Conservation (phyloP, 768 basidiomycete species). For the Pleurotus cornucopiae region DNA sequence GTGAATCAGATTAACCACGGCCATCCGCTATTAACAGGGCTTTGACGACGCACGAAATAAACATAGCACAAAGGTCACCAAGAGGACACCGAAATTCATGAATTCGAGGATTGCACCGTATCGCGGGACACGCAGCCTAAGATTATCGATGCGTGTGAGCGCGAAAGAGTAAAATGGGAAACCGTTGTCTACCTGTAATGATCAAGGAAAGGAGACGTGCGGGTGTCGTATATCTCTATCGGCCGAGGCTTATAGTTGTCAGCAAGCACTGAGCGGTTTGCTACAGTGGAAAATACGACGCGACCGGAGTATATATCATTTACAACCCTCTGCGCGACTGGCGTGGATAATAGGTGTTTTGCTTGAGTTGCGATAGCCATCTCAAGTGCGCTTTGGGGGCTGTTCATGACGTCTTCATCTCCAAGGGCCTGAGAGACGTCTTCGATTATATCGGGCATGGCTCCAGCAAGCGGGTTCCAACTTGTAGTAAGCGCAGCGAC, state of each 20-base stretch:
- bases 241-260: conserved; percentile 85
- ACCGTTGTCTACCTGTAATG: conserved; percentile 60
- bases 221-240: conserved; percentile 69
- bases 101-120: conserved; percentile 80
- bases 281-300: conserved; percentile 59
- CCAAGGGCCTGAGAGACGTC: conserved; percentile 58
- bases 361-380: conserved; percentile 86
- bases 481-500: conserved; percentile 74
- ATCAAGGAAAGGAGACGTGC: conserved; percentile 69
- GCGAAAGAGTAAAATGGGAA: neutral
- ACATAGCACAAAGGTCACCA: conserved; percentile 70
- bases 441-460: conserved; percentile 58
- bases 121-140: conserved; percentile 74
- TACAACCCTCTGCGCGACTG: conserved; percentile 83
- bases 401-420: conserved; percentile 47
- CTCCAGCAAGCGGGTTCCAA: conserved; percentile 85
- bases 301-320: conserved; percentile 84
- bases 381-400: conserved; percentile 83
- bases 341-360: conserved; percentile 79
- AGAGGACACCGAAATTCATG: conserved; percentile 64
- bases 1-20: too few relatives aligned
- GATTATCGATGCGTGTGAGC: neutral
- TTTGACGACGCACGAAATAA: conserved; percentile 53
- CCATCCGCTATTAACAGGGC: neutral
- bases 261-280: conserved; percentile 72